Evolutionary conservation across 441 rosid species (phyloP), one percentile per base, ranked within the genome.

Genomic region (Syzygium syzygioides): DNA sequence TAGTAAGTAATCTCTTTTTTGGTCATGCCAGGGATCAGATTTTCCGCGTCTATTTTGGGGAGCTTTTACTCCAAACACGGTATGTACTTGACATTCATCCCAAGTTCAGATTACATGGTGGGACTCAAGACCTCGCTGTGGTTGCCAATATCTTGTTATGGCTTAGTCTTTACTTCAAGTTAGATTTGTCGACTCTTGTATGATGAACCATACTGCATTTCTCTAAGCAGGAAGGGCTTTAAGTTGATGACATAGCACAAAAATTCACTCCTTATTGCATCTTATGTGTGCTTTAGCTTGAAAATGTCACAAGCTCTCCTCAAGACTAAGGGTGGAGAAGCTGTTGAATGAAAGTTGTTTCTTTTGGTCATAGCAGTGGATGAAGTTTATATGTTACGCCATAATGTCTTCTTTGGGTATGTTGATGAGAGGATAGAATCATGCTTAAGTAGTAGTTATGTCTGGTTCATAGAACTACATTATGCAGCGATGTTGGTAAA

Each of bases 11-110:
- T 88, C 37, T 55, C 66, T 88, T 85, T 66, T 45, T 85, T 91
- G 57, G 57, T 92, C 64, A 57, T 91, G 56, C 10, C 94, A 97
- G 98, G 99, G 98, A 86, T 98, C 99, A 83, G 95, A 98, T 90
- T 91, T 90, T 90, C 99, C 99, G 59, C 97, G 95, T 12, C 91
- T 96, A 54, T 98, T 96, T 91, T 92, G 96, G 91, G 99, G 99
- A n/a, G 98, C 99, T 86, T 97, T 98, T 88, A 85, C 95, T 54
- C 95, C 93, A 79, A 93, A 93, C 76, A 93, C 94, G 93, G 99
- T 97, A 95, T 86, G 91, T 89, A 55, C 83, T 54, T 12, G 64
- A 52, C 55, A 28, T 84, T 18, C 41, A 17, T 76, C 54, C 15
- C 56, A 53, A 85, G 30, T 53, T 41, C 57, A 53, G 37, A 52